Conservation (phyloP, 768 basidiomycete genomes). For the Dioszegia hungarica region DNA sequence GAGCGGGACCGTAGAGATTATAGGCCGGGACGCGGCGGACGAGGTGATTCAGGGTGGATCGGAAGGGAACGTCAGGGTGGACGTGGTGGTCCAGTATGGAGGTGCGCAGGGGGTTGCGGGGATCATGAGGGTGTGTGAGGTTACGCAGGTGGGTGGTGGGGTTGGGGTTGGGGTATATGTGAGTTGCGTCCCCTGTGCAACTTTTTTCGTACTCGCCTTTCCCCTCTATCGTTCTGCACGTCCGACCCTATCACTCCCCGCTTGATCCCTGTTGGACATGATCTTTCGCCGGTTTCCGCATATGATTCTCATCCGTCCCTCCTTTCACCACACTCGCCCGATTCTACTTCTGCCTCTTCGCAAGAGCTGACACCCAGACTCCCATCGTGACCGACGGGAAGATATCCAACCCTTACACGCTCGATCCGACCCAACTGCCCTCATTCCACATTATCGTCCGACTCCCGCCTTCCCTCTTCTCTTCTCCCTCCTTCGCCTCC, state of each 20-base stretch:
- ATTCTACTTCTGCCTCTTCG: no score
- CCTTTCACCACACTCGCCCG: no score
- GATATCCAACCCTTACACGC: conserved; percentile 24
- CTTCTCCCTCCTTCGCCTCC: not conserved
- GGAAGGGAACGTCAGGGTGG: conserved; percentile 34
- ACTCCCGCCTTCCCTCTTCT: conserved; percentile 28
- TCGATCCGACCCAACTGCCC: conserved; percentile 31
- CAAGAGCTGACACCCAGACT: conserved; percentile 12
- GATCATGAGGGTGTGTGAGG: conserved; percentile 38
- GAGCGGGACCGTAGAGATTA: conserved; percentile 34
- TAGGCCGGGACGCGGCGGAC: conserved; percentile 30
- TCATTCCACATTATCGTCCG: conserved; percentile 30
- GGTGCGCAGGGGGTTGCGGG: conserved; percentile 20
- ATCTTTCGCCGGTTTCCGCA: no score
- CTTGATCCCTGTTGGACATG: no score
- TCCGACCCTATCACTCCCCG: no score
- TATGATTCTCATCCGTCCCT: no score
- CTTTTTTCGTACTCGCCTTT: no score
- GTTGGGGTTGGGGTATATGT: conserved; percentile 44
- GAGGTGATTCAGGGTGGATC: conserved; percentile 21
- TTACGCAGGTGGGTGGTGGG: conserved; percentile 21
- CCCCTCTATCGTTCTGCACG: no score
- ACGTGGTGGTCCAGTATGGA: conserved; percentile 36
- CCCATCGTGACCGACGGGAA: conserved; percentile 38
- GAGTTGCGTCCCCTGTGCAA: conserved; percentile 16